Percentiles rank a stretch among this genome's conserved stretches.
These are phyloP conservation scores for Castanopsis chinensis DNA, from an alignment of 306 rosid species.

Conservation along the genomic window DNA sequence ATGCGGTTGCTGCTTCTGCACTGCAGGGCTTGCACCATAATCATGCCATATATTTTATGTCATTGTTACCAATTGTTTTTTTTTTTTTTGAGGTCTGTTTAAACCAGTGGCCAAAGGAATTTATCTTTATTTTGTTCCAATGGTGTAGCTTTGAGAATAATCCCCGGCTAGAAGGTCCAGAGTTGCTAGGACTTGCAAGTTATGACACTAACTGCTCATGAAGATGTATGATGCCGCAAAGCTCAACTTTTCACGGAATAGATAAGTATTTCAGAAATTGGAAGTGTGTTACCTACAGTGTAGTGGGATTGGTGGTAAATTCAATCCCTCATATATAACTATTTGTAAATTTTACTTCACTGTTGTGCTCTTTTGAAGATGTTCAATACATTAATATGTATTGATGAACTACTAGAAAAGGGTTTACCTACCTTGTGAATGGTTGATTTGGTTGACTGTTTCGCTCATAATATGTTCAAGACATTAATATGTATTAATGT, in stretches of 20 bases:
- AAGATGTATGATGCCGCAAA: constrained; percentile 34
- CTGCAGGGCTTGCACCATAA: neutral
- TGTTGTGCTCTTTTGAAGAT: constrained; percentile 29
- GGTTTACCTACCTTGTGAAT: neutral
- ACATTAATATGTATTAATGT: constrained; percentile 48
- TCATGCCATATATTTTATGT: neutral
- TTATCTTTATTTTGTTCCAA: constrained; percentile 26
- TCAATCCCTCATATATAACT: constrained; percentile 37
- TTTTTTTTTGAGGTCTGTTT: neutral
- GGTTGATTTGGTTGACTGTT: constrained; percentile 2
- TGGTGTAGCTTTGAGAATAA: constrained; percentile 80
- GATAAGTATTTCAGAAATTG: constrained; percentile 34
- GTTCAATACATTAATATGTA: constrained; percentile 43
- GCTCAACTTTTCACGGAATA: constrained; percentile 30
- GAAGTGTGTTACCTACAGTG: constrained; percentile 45
- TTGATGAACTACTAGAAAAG: constrained; percentile 47
- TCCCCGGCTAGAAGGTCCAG: constrained; percentile 91
- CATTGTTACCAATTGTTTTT: neutral
- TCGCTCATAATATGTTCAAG: constrained; percentile 21
- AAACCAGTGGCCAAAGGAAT: constrained; percentile 13
- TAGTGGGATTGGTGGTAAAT: constrained; percentile 54
- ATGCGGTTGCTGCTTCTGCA: neutral
- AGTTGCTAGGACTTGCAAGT: constrained; percentile 87
- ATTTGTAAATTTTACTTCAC: constrained; percentile 49
- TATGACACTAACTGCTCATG: constrained; percentile 93